Evolutionary conservation across 805 yeast genomes (phyloP), one percentile per base, ranked within the genome.

Genomic region (Nakazawaea anatomiae): DNA sequence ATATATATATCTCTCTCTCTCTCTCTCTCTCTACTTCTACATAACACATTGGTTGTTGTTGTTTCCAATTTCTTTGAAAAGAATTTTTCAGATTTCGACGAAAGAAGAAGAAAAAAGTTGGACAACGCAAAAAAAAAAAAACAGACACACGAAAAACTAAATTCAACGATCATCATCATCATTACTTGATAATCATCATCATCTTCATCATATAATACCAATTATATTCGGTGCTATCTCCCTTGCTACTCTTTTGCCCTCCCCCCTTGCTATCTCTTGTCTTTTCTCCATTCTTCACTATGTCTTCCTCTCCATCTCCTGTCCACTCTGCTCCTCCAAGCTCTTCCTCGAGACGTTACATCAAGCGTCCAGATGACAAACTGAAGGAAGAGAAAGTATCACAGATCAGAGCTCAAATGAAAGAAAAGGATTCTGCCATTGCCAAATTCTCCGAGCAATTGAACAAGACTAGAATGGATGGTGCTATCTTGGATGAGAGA

Each of bases 331-430:
- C 11, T 7, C n/a, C 55, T 4, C 40, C 35, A 29, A 57, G 39
- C 14, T 12, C 31, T 11, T 65, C 70, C 39, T 54, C 58, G 47
- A 76, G 79, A 69, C 76, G 75, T 54, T 81, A 75, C 66, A 77
- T 85, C 68, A 86, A 86, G 68, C 82, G 85, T 62, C 95, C 95
- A 45, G 94, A 87, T 67, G 79, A 75, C 60, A 70, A 76, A 54
- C 82, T 73, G 50, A 75, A 83, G 68, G 87, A 86, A 64, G 77
- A 74, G 54, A 74, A 77, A 57, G 62, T 85, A 55, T 77, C 74
- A 38, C 72, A 71, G 54, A 67, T 85, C 58, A 78, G 79, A 54
- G 74, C 75, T 39, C 83, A 85, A 64, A 77, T 87, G 66, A 80
- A 82, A 61, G 77, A 77, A 62, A 73, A 83, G 65, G 88, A 84